These are phyloP conservation scores for Neoboletus subvelutipes DNA, from an alignment of 768 basidiomycete genomes.

Conservation along the genomic window DNA sequence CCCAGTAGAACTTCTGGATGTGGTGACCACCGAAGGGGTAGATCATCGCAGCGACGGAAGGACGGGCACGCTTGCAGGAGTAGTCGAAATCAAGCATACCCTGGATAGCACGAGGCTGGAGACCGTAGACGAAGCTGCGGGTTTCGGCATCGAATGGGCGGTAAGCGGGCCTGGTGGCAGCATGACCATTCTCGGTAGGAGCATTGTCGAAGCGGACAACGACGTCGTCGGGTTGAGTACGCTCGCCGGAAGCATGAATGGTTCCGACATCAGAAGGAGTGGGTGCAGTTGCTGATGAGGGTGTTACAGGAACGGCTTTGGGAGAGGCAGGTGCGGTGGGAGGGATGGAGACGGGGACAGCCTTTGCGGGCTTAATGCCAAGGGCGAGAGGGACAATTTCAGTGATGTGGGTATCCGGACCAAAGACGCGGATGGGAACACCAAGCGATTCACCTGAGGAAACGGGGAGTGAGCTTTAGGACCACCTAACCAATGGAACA, in stretches of 20 bases:
- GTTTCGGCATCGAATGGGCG: conserved; percentile 91
- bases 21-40: conserved; percentile 99
- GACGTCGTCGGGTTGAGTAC: conserved; percentile 82
- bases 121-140: conserved; percentile 97
- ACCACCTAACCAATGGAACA: not conserved
- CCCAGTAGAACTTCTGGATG: conserved; percentile 99
- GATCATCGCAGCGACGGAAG: conserved; percentile 99
- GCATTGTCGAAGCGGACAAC: too few species aligned
- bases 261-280: conserved; percentile 55
- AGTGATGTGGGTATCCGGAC: conserved; percentile 98
- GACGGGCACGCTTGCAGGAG: conserved; percentile 88
- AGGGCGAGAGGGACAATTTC: conserved; percentile 99
- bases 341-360: conserved; percentile 38
- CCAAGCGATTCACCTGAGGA: conserved; percentile 81
- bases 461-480: not conserved
- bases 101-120: conserved; percentile 98
- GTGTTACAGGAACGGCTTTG: conserved; percentile 19
- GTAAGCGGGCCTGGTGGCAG: conserved; percentile 65
- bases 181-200: conserved; percentile 32
- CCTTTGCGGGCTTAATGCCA: conserved; percentile 51
- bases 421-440: conserved; percentile 95
- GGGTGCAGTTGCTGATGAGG: conserved; percentile 37
- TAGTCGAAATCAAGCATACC: conserved; percentile 99
- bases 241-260: conserved; percentile 76
- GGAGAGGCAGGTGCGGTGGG: conserved; percentile 50